These are phyloP conservation scores for Biscogniauxia marginata DNA, from an alignment of 2,329 filamentous ascomycete genomes.

Conservation along the genomic window DNA sequence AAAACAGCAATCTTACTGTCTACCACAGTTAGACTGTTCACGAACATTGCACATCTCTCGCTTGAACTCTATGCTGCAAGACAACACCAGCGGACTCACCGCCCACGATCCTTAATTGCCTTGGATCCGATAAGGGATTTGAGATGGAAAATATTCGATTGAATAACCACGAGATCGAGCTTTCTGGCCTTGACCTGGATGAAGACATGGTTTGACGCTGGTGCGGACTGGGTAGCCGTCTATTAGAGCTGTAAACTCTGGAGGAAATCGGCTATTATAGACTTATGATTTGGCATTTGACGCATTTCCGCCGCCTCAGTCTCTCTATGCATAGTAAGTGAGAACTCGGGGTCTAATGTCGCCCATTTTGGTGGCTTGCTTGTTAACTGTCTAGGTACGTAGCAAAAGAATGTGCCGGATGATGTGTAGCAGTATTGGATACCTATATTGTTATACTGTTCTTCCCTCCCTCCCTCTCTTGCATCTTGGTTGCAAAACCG, in stretches of 20 bases:
- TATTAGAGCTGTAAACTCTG: constrained; percentile 3
- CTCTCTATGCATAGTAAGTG: neutral
- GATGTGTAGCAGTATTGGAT: too few species aligned
- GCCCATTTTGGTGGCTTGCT: too few species aligned
- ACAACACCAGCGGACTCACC: constrained; percentile 17
- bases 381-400: too few species aligned
- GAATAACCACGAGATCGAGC: constrained; percentile 20
- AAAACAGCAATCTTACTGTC: constrained; percentile 14
- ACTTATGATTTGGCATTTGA: constrained; percentile 8
- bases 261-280: constrained; percentile 9
- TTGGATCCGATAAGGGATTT: constrained; percentile 4
- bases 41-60: constrained; percentile 7
- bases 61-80: constrained; percentile 9
- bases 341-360: too few species aligned
- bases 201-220: constrained; percentile 8
- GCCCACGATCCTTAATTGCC: constrained; percentile 12
- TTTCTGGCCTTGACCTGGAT: constrained; percentile 15
- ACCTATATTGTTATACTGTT: too few species aligned
- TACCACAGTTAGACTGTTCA: neutral
- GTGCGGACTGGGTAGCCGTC: neutral
- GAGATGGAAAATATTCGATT: constrained; percentile 15
- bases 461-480: too few species aligned
- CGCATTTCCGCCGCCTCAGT: neutral
- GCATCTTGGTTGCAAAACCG: too few species aligned
- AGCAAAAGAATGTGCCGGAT: too few species aligned